Base-by-base conservation (phyloP, 2,329 filamentous ascomycete genomes). In the Alternaria sp. region DNA sequence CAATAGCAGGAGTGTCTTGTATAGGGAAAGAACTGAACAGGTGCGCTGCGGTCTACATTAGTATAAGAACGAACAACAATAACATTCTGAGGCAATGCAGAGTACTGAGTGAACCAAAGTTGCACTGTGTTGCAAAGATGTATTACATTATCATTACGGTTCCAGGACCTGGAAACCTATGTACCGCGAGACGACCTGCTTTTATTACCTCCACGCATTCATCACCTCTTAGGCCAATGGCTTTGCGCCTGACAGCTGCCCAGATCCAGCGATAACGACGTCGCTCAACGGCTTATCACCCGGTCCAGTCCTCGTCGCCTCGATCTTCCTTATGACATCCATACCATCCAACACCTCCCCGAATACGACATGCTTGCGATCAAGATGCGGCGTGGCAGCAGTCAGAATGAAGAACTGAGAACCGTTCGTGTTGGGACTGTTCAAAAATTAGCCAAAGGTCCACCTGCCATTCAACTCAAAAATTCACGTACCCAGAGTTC, bases 381-480 rank as follows among this genome's bases (percentile, higher is more conserved):
- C 96, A 57, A 98, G 82, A 94, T 95, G 98, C 8, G 94, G 91
- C 67, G 95, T 94, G 82, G 96, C 96, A 80, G 97, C 96, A 0
- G 94, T 97, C 1, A 96, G 97, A 70, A 99, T 97, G 76, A 98
- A 99, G 79, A 99, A 99, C 79, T 99, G 96, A 75, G 92, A 96
- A 11, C 92, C 96, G 78, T 99, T 99, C 43, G 94, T 97, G 75
- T 95, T 94, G 0, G 93, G 93, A 0, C 96, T 63, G 5, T 4
- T 5, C 3, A 2, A 28, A 0, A 6, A 12, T 63, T 20, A 63
- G 55, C 20, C n/a, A 15, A 12, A 28, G 7, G 2, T 26, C 11
- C 11, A 5, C 11, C 28, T 4, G 3, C 2, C 11, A 15, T 8
- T 6, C 30, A 6, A 37, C 30, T 15, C 14, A 15, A 37, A 7